Conservation (phyloP, 2,329 filamentous ascomycete species). For the Stagonosporopsis tanaceti region DNA sequence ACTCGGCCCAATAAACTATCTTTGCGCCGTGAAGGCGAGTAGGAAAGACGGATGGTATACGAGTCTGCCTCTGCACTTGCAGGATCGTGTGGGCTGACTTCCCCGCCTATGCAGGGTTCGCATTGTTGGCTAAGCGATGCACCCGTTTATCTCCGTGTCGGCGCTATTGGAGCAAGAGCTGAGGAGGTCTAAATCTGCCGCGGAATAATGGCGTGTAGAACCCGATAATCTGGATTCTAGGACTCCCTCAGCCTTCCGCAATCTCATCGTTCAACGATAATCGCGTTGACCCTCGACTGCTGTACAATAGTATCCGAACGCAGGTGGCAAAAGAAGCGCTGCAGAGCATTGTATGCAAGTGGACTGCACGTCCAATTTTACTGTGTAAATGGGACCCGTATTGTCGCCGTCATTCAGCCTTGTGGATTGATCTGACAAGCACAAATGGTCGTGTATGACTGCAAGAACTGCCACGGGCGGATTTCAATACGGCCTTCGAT, state of each 20-base stretch:
- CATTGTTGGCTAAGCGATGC: constrained; percentile 12
- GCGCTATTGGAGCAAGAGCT: constrained; percentile 12
- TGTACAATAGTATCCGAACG: too few species aligned
- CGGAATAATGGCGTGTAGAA: background rate
- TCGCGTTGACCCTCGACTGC: background rate
- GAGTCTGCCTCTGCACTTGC: constrained; percentile 4
- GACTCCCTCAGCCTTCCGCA: background rate
- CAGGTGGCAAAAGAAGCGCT: too few species aligned
- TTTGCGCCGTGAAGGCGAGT: background rate
- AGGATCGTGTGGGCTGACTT: background rate
- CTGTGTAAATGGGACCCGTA: background rate
- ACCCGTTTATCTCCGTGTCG: constrained; percentile 12
- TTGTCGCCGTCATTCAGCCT: background rate
- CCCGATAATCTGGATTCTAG: constrained; percentile 2
- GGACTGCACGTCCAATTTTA: too few species aligned
- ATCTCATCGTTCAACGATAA: background rate
- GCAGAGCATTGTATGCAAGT: too few species aligned
- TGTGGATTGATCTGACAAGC: background rate
- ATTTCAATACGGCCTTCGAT: background rate
- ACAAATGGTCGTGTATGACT: too few species aligned
- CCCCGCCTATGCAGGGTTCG: constrained; percentile 7
- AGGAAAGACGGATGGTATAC: background rate
- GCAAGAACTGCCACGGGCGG: background rate
- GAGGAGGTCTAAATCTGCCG: constrained; percentile 10
- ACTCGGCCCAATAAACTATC: background rate